Evolutionary conservation across 1,284 basidiomycete genomes (phyloP).

Genomic region (Anthracocystis panici-leucophaei): DNA sequence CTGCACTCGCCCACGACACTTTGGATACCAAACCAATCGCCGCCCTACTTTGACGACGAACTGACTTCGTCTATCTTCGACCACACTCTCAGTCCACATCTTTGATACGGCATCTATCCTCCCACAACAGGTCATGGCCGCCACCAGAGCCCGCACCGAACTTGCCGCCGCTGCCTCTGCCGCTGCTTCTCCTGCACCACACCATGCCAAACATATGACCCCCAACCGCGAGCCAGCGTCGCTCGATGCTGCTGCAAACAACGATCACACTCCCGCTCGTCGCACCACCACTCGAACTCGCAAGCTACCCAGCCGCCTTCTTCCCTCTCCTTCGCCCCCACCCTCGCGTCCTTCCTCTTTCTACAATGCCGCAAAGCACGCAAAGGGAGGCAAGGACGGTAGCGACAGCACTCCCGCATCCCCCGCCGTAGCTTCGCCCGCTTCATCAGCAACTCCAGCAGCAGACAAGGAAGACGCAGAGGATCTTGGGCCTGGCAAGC

Average conservation of each 20-base stretch:
- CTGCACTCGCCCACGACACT: not conserved
- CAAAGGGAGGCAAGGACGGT: constrained; percentile 33
- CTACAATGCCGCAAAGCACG: constrained; percentile 33
- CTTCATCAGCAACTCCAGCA: constrained; percentile 7
- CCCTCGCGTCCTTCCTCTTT: constrained; percentile 40
- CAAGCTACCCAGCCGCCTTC: constrained; percentile 50
- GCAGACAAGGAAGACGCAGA: constrained; percentile 29
- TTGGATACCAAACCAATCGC: not conserved
- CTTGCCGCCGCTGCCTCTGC: constrained; percentile 21
- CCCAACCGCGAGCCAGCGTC: constrained; percentile 7
- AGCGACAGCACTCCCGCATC: constrained; percentile 3
- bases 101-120: not conserved
- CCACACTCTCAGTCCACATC: not conserved
- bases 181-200: constrained; percentile 20
- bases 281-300: constrained; percentile 51
- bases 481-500: constrained; percentile 50
- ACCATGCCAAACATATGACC: constrained; percentile 26
- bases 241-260: constrained; percentile 14
- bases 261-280: constrained; percentile 40
- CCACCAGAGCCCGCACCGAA: constrained; percentile 51
- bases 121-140: constrained; percentile 46
- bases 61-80: constrained; percentile 2
- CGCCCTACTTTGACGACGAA: not conserved
- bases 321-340: constrained; percentile 51
- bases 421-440: constrained; percentile 7